Base-by-base conservation (phyloP, 306 rosid genomes). In the Vigna hirtella region DNA sequence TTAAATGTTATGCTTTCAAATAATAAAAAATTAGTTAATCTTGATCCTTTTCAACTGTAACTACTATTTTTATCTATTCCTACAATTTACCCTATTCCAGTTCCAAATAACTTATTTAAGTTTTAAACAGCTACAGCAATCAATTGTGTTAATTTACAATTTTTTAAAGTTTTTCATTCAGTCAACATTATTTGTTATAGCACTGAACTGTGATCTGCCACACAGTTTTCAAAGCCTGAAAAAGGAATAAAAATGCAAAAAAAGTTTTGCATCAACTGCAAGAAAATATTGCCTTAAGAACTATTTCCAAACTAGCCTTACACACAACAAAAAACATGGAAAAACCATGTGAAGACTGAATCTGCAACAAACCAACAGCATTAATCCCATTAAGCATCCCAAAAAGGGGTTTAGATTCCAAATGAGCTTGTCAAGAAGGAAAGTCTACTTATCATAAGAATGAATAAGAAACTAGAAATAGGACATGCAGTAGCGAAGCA, bases 351-450 rank as follows among this genome's bases (percentile, higher is more conserved):
- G 8, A 63, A 47, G 73, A 14, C 28, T 3, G 48, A 71, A 63
- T 40, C 67, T 63, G 73, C 49, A 79, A 71, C 20, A 53, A 11
- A 40, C 40, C 66, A 77, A 16, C 9, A 13, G 20, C 66, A 52
- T 11, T 53, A 66, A 77, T 77, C 74, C 55, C 65, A 51, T 34
- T 65, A 45, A 36, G 73, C 53, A 52, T 36, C 32, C 7, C 66
- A 26, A 40, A 30, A 4, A 42, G 30, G 57, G 28, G 9, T 73
- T 63, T 49, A 48, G 61, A 47, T 74, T 74, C 59, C 79, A 74
- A 47, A 74, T 61, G 61, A 9, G 32, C 43, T 61, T 18, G 62
- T 14, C 20, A 74, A 62, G 79, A 36, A 64, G 59, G 51, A 75
- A 75, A 22, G 40, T 75, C 71, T 49, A 42, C 3, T 14, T 13